Conservation (phyloP, 2,329 filamentous ascomycete genomes). For the Sporothrix phasma region DNA sequence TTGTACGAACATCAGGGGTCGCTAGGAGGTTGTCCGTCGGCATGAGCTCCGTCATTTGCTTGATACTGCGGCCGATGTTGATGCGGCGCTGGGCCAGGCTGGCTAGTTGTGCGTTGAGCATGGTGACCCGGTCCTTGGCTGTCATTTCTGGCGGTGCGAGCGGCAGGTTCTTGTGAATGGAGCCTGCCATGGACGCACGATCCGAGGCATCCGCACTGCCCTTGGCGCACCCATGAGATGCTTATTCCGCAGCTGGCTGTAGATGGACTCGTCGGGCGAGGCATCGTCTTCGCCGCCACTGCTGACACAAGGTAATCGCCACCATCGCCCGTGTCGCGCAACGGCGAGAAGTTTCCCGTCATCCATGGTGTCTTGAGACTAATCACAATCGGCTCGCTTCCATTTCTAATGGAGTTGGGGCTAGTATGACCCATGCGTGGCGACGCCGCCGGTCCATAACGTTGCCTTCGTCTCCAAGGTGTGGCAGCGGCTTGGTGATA, state of each 20-base stretch:
- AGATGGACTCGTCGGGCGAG: neutral
- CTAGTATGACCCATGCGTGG: constrained; percentile 22
- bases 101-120: constrained; percentile 55
- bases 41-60: constrained; percentile 70
- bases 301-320: neutral
- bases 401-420: constrained; percentile 12
- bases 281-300: constrained; percentile 10
- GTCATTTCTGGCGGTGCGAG: constrained; percentile 49
- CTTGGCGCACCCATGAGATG: constrained; percentile 14
- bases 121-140: constrained; percentile 53
- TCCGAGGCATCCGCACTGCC: constrained; percentile 12
- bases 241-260: constrained; percentile 17
- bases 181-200: constrained; percentile 27
- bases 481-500: neutral
- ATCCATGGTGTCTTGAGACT: constrained; percentile 28
- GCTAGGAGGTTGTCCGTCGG: constrained; percentile 59
- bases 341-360: constrained; percentile 14
- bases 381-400: constrained; percentile 25
- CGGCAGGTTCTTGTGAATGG: constrained; percentile 48
- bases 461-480: constrained; percentile 18
- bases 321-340: constrained; percentile 10
- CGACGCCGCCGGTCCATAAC: constrained; percentile 33
- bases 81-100: constrained; percentile 55
- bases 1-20: constrained; percentile 50
- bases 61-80: constrained; percentile 63